Conservation (phyloP, 768 basidiomycete genomes). For the Suillus variegatus region DNA sequence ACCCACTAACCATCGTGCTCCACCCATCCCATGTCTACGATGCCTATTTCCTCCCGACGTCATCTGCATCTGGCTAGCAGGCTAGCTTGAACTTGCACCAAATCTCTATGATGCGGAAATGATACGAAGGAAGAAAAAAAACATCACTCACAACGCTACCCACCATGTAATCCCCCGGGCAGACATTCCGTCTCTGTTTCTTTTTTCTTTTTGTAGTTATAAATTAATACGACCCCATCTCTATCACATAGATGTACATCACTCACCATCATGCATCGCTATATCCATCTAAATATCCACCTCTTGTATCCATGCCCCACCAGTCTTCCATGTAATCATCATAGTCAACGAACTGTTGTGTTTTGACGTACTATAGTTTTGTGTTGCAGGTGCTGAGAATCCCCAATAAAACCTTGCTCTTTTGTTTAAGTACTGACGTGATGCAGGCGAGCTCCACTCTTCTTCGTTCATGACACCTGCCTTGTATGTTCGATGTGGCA, state of each 20-base stretch:
- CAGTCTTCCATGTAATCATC: slow-evolving; percentile 7
- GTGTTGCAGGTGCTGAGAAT: background rate
- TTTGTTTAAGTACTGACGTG: background rate
- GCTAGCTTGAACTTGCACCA: background rate
- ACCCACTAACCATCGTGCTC: background rate
- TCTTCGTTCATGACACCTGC: slow-evolving; percentile 9
- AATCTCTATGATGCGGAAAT: slow-evolving; percentile 11
- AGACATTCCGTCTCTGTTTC: background rate
- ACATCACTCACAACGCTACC: slow-evolving; percentile 14
- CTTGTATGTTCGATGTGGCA: slow-evolving; percentile 7
- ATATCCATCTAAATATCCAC: background rate
- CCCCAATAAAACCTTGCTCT: background rate
- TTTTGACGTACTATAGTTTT: background rate
- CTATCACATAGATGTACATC: slow-evolving; percentile 4
- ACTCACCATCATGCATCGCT: background rate
- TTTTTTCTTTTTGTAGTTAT: background rate
- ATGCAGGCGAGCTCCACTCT: slow-evolving; percentile 7
- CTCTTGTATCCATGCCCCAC: slow-evolving; percentile 12
- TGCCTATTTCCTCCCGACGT: background rate
- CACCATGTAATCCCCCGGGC: background rate
- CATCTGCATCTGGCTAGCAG: slow-evolving; percentile 1
- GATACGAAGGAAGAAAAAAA: slow-evolving; percentile 3
- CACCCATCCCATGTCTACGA: background rate
- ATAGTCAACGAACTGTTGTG: background rate
- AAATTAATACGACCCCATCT: slow-evolving; percentile 6